These are phyloP conservation scores for Cladosporium velox DNA, from an alignment of 2,329 filamentous ascomycete species.

Conservation along the genomic window DNA sequence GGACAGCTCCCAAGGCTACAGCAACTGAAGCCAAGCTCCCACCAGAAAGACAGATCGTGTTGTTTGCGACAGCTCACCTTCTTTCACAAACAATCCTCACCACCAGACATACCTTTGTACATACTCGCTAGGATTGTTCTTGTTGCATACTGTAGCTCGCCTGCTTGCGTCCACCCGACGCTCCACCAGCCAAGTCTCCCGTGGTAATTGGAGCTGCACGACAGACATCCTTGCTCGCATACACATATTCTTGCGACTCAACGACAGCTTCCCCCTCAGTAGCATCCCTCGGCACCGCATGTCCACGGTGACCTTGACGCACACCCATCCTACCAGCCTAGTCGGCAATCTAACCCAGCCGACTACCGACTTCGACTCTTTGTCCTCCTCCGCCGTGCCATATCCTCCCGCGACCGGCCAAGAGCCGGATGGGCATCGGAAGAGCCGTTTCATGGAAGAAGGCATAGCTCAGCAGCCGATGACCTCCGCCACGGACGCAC, in stretches of 20 bases:
- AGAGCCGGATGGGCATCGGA: slow-evolving; percentile 19
- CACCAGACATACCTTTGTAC: slow-evolving; percentile 7
- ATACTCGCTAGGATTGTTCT: slow-evolving; percentile 11
- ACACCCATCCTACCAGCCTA: neutral
- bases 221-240: neutral
- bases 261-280: slow-evolving; percentile 15
- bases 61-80: slow-evolving; percentile 11
- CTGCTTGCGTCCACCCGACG: slow-evolving; percentile 2
- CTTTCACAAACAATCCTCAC: slow-evolving; percentile 11
- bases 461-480: neutral
- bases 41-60: neutral
- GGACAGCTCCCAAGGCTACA: neutral
- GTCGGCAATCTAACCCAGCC: neutral
- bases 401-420: slow-evolving; percentile 8
- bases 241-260: slow-evolving; percentile 7
- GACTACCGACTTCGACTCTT: neutral
- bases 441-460: slow-evolving; percentile 24
- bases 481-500: neutral
- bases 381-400: slow-evolving; percentile 1
- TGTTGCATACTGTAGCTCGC: neutral
- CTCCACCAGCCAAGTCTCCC: neutral
- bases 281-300: slow-evolving; percentile 5
- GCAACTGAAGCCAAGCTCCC: neutral
- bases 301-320: slow-evolving; percentile 2
- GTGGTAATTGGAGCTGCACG: neutral